Evolutionary conservation across 108 stramenopile genomes (phyloP).

Genomic region (Cyclotella kingstonii): DNA sequence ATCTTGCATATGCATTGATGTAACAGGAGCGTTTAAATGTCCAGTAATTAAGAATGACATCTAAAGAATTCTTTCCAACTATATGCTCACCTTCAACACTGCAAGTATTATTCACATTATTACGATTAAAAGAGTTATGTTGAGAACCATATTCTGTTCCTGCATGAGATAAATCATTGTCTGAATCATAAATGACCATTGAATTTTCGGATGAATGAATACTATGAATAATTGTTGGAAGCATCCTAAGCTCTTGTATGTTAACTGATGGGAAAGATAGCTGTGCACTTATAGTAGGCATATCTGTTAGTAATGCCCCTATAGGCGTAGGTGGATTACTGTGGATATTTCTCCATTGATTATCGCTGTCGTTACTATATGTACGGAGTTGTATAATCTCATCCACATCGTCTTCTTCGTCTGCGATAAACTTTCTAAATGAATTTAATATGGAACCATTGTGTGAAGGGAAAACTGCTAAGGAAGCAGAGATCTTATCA

Average conservation of each 20-base stretch:
- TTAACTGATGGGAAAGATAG: not conserved
- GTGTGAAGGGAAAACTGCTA: too few species aligned
- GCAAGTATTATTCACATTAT: not conserved
- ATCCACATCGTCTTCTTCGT: not conserved
- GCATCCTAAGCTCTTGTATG: not conserved
- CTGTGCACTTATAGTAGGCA: not conserved
- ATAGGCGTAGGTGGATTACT: not conserved
- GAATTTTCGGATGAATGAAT: not conserved
- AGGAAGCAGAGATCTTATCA: too few species aligned
- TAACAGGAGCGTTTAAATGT: too few species aligned
- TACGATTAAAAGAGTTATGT: not conserved
- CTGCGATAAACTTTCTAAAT: too few species aligned
- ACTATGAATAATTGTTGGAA: not conserved
- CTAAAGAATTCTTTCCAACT: too few species aligned
- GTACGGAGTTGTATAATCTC: not conserved
- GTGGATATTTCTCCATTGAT: not conserved
- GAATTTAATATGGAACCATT: too few species aligned
- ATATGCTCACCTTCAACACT: not conserved
- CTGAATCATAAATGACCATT: not conserved
- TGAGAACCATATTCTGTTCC: not conserved
- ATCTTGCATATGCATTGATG: too few species aligned
- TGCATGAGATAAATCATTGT: slow-evolving; percentile 4
- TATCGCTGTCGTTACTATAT: not conserved
- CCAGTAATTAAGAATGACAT: too few species aligned
- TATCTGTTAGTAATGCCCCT: not conserved